These are phyloP conservation scores for Neonectria coccinea DNA, from an alignment of 2,329 filamentous ascomycete genomes.

Conservation along the genomic window DNA sequence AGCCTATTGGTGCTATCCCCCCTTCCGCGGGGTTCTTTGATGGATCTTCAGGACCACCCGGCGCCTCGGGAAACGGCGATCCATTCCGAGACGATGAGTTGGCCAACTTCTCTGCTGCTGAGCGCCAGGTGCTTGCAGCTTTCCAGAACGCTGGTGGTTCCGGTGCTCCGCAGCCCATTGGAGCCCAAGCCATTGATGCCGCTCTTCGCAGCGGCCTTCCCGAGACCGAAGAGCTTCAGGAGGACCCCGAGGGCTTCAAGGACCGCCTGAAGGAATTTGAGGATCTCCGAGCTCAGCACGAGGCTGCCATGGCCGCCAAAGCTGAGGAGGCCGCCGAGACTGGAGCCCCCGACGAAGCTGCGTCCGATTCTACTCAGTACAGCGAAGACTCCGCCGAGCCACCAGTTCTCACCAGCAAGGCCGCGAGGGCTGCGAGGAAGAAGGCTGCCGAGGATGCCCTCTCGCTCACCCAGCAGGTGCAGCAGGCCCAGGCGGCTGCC, in stretches of 20 bases:
- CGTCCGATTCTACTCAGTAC: constrained; percentile 23
- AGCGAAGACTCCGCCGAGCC: constrained; percentile 31
- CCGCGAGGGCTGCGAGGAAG: constrained; percentile 48
- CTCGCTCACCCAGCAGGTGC: constrained; percentile 85
- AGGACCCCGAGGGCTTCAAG: constrained; percentile 69
- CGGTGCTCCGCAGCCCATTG: constrained; percentile 54
- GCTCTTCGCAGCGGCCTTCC: constrained; percentile 62
- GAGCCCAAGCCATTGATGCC: constrained; percentile 48
- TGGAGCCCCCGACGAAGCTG: constrained; percentile 45
- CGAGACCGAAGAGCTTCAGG: constrained; percentile 60
- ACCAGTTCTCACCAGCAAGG: constrained; percentile 38
- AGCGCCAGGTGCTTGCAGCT: constrained; percentile 65
- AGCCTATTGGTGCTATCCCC: constrained; percentile 68
- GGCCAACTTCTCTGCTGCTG: constrained; percentile 68
- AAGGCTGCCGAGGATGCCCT: constrained; percentile 58
- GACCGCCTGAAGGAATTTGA: constrained; percentile 88
- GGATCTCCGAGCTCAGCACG: constrained; percentile 78
- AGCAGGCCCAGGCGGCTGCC: constrained; percentile 73
- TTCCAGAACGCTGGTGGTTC: constrained; percentile 40
- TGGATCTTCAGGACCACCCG: constrained; percentile 52
- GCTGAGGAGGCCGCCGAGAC: constrained; percentile 50
- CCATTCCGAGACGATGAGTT: constrained; percentile 79
- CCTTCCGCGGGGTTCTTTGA: constrained; percentile 80
- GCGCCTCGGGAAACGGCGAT: constrained; percentile 56
- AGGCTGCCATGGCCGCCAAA: constrained; percentile 61